Percentiles rank a stretch among this genome's conserved stretches.
phyloP scores from a whole-genome alignment of 495 filamentous ascomycete species.

The Jackrogersella multiformis region DNA sequence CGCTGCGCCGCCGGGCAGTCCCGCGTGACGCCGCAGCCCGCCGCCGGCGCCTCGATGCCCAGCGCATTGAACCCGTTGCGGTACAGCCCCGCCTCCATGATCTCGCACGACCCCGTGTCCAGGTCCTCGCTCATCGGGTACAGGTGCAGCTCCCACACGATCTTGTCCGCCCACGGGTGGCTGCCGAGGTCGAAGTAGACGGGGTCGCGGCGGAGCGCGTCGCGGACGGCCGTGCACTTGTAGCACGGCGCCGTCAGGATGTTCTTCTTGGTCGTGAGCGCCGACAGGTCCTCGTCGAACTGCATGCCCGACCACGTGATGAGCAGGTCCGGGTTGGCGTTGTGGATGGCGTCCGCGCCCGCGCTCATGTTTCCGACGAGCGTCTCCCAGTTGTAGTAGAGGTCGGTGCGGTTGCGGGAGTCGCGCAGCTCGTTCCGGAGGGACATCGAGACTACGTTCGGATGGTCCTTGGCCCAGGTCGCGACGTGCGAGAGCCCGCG shows the following conservation, averaged over 20 bases:
- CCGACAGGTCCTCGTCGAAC: constrained; percentile 60
- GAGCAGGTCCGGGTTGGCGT: constrained; percentile 60
- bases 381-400: constrained; percentile 61
- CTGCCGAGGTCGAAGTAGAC: constrained; percentile 43
- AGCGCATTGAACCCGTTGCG: constrained; percentile 60
- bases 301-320: constrained; percentile 66
- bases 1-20: constrained; percentile 42
- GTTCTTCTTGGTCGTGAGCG: constrained; percentile 54
- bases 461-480: constrained; percentile 56
- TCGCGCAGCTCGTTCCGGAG: constrained; percentile 65
- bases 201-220: constrained; percentile 42
- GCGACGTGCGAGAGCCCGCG: constrained; percentile 62
- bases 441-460: constrained; percentile 58
- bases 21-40: constrained; percentile 36
- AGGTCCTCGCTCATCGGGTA: constrained; percentile 56
- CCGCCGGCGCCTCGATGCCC: constrained; percentile 47
- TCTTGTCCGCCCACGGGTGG: constrained; percentile 53
- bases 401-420: constrained; percentile 41
- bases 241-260: constrained; percentile 54
- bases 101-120: constrained; percentile 54
- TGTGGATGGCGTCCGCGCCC: constrained; percentile 57
- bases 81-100: constrained; percentile 55
- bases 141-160: constrained; percentile 65
- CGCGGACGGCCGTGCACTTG: constrained; percentile 56
- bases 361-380: constrained; percentile 61